Evolutionary conservation across 768 basidiomycete genomes (phyloP).

Genomic region (Calocybe cyanea): DNA sequence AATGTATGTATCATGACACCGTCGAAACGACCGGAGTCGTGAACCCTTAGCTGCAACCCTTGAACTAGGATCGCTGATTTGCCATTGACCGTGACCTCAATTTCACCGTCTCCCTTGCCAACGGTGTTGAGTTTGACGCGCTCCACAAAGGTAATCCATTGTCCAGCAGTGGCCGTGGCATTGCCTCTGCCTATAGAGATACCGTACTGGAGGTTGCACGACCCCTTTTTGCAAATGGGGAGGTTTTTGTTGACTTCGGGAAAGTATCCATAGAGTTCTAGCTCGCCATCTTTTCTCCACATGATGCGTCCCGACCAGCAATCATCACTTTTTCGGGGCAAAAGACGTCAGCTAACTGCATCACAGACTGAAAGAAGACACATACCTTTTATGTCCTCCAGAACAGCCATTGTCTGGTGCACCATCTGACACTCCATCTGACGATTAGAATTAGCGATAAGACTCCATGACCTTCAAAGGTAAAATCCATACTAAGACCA

Average conservation of each 20-base stretch:
- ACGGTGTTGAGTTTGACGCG: constrained; percentile 56
- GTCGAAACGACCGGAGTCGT: constrained; percentile 16
- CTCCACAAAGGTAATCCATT: constrained; percentile 49
- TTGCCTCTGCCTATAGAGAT: constrained; percentile 47
- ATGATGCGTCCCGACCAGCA: constrained; percentile 68
- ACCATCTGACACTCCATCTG: constrained; percentile 52
- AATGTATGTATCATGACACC: constrained; percentile 23
- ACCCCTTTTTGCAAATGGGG: constrained; percentile 38
- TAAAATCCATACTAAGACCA: constrained; percentile 50
- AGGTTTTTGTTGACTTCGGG: constrained; percentile 38
- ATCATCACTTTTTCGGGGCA: constrained; percentile 25
- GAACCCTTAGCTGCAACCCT: constrained; percentile 8
- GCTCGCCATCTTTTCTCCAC: constrained; percentile 56
- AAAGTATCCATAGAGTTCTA: constrained; percentile 71
- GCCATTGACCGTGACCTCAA: constrained; percentile 47
- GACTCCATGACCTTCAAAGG: background rate
- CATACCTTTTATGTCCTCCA: constrained; percentile 43
- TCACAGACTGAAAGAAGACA: background rate
- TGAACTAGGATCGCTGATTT: constrained; percentile 1
- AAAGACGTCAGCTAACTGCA: background rate
- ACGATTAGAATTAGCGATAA: background rate
- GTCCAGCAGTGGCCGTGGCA: constrained; percentile 44
- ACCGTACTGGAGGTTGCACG: constrained; percentile 45
- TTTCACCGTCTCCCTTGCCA: constrained; percentile 50
- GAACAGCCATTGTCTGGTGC: constrained; percentile 48